Evolutionary conservation across 1,284 basidiomycete species (phyloP).

Genomic region (Blastosporella zonata): DNA sequence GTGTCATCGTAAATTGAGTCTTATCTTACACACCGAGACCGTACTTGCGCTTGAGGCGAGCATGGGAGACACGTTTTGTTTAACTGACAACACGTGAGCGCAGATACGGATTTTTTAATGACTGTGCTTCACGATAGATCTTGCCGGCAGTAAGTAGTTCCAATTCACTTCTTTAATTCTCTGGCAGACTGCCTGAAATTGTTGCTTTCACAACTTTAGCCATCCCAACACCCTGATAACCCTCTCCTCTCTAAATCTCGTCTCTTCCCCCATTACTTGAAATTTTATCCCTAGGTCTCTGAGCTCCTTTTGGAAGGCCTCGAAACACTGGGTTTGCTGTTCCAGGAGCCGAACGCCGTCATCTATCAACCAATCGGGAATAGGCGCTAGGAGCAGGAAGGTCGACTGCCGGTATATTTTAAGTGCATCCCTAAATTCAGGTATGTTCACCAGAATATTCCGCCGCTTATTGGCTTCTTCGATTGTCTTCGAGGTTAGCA

Average conservation of each 20-base stretch:
- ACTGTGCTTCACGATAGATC: too few species aligned
- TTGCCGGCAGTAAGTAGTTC: too few species aligned
- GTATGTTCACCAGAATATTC: constrained; percentile 31
- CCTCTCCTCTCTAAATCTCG: constrained; percentile 32
- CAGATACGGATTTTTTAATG: too few species aligned
- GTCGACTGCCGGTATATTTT: constrained; percentile 38
- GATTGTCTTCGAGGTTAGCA: constrained; percentile 38
- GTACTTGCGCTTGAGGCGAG: too few species aligned
- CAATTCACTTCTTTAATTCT: too few species aligned
- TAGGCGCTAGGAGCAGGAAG: constrained; percentile 53
- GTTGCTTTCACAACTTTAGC: constrained; percentile 11
- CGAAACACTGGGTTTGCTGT: constrained; percentile 41
- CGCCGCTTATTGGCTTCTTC: constrained; percentile 35
- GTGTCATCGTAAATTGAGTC: too few species aligned
- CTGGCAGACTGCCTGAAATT: too few species aligned
- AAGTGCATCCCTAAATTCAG: constrained; percentile 40
- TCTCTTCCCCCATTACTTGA: constrained; percentile 42
- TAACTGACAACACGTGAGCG: too few species aligned
- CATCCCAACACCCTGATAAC: constrained; percentile 23
- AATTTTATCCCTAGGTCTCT: constrained; percentile 45
- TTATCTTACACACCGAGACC: too few species aligned
- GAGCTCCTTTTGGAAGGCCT: constrained; percentile 38
- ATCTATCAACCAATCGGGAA: constrained; percentile 57
- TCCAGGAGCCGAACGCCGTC: constrained; percentile 59
- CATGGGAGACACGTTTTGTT: too few species aligned